Evolutionary conservation across 1,139 yeast genomes (phyloP).

Genomic region (Pneumocystis jirovecii): DNA sequence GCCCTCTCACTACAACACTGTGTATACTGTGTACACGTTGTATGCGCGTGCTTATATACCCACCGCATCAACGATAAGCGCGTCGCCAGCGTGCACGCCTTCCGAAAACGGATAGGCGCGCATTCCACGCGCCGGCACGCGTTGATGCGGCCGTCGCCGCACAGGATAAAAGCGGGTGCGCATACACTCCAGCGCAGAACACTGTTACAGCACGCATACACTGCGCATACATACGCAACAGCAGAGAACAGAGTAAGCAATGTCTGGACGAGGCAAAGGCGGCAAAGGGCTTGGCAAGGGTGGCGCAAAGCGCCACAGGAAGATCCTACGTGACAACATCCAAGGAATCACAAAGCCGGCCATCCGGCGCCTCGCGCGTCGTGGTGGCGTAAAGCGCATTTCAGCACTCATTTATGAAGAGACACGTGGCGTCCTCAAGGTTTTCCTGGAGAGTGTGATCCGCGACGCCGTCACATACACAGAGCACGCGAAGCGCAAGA

Average conservation of each 20-base stretch:
- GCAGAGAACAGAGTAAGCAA: too few relatives aligned
- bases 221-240: neutral
- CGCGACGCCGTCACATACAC: conserved; percentile 99
- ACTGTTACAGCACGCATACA: too few relatives aligned
- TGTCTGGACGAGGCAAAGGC: conserved; percentile 99
- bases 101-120: conserved; percentile 63
- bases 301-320: conserved; percentile 70
- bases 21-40: too few relatives aligned
- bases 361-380: conserved; percentile 98
- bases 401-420: conserved; percentile 97
- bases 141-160: neutral
- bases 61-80: too few relatives aligned
- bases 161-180: neutral
- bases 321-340: conserved; percentile 97
- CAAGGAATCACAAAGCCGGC: conserved; percentile 99
- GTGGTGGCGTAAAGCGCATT: conserved; percentile 99
- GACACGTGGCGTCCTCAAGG: conserved; percentile 91
- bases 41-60: too few relatives aligned
- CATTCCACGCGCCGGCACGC: conserved; percentile 3
- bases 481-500: conserved; percentile 99
- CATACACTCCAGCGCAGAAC: too few relatives aligned
- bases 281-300: conserved; percentile 98
- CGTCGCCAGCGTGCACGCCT: too few relatives aligned
- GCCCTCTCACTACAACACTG: too few relatives aligned
- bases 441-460: conserved; percentile 92